Evolutionary conservation across 805 yeast species (phyloP), one percentile per base, ranked within the genome.

Genomic region (Metschnikowia gelsemii): DNA sequence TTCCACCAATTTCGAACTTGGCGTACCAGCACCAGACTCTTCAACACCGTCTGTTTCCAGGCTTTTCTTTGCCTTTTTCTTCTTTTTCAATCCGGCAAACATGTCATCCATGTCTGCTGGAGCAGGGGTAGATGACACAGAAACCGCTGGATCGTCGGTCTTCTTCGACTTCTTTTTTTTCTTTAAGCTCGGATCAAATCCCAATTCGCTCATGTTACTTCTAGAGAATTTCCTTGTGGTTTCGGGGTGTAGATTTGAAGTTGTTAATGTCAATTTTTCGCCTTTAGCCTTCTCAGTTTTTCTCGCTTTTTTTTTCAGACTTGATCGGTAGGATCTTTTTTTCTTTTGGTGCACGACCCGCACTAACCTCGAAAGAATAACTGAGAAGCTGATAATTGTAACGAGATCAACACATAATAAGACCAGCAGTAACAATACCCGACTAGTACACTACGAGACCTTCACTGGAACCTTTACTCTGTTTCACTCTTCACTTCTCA

Each of bases 121-220:
- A 16, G 63, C 50, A 45, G 68, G 71, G 5, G 43, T 19, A 14
- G 35, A 12, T 45, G 63, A 63, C 55, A 51, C 56, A 27, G 60
- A 52, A 8, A 61, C 58, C 16, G 59, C 55, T 2, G 69, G 41
- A 34, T 46, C 67, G 59, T 78, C 73, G 63, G 58, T 43, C 62
- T 63, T 66, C 49, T 80, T 69, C 66, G 86, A 77, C 84, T 86
- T 87, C 87, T 84, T 84, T 76, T 85, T 85, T 72, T 84, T 84
- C 68, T 82, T 82, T 62, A 83, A 70, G 31, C 80, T 65, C 42
- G 88, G 87, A 63, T 84, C 93, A 61, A 84, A 82, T 45, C 87
- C 90, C 55, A 77, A 67, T 46, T 68, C 80, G 54, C 70, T 62
- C 75, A 70, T 70, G 32, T 37, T 59, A 32, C 11, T 14, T 35